Conservation (phyloP, 306 rosid genomes). For the Canavalia ensiformis region DNA sequence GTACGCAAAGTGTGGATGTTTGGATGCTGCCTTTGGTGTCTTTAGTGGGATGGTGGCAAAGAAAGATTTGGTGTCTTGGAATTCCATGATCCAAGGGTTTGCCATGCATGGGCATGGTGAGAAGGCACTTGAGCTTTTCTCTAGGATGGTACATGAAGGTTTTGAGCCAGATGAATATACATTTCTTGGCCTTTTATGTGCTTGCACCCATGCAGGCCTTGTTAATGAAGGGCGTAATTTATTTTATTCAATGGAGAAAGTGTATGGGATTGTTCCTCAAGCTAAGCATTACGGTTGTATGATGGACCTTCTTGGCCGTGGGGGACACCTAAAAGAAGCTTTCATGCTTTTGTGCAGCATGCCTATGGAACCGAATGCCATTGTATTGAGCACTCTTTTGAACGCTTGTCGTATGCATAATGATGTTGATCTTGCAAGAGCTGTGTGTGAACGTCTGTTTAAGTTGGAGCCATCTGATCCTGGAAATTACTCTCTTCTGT, state of each 20-base stretch:
- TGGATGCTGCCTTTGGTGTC: constrained; percentile 63
- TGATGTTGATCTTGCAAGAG: constrained; percentile 68
- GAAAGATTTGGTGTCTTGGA: constrained; percentile 85
- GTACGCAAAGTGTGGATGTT: constrained; percentile 82
- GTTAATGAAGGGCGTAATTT: constrained; percentile 69
- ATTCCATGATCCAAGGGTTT: constrained; percentile 82
- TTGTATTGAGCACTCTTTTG: constrained; percentile 79
- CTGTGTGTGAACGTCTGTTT: constrained; percentile 63
- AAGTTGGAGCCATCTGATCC: constrained; percentile 68
- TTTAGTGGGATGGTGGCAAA: constrained; percentile 58
- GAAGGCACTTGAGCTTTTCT: constrained; percentile 75
- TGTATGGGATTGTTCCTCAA: constrained; percentile 68
- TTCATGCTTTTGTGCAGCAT: constrained; percentile 68
- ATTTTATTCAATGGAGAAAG: constrained; percentile 75
- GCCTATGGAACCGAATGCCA: constrained; percentile 81
- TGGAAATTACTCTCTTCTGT: constrained; percentile 74
- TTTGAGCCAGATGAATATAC: constrained; percentile 76
- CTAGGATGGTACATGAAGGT: constrained; percentile 70
- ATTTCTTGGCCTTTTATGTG: constrained; percentile 78
- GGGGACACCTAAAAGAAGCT: constrained; percentile 85
- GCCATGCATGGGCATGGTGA: constrained; percentile 82
- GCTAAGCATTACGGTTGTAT: constrained; percentile 88
- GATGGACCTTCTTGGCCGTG: constrained; percentile 87
- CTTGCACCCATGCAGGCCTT: constrained; percentile 83
- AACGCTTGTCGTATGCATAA: constrained; percentile 89